Evolutionary conservation across 2,329 filamentous ascomycete genomes (phyloP).

Genomic region (Clonostachys chloroleuca): DNA sequence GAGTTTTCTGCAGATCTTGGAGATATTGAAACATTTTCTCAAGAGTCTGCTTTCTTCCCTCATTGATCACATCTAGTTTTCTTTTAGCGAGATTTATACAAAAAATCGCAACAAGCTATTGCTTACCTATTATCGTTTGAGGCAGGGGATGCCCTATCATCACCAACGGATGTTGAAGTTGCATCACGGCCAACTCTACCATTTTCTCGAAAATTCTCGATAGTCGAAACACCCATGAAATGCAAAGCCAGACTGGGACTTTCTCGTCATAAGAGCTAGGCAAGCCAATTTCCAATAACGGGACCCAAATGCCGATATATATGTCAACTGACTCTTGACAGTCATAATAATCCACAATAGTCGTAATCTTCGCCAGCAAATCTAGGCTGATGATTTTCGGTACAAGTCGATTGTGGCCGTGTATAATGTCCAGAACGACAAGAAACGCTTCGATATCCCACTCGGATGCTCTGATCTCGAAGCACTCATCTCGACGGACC

Average conservation of each 20-base stretch:
- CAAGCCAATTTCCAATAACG: neutral
- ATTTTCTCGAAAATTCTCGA: neutral
- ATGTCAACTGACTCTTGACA: conserved; percentile 9
- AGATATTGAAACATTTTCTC: neutral
- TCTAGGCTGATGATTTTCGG: conserved; percentile 6
- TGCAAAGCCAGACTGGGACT: conserved; percentile 3
- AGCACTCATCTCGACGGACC: too few species aligned
- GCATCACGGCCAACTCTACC: conserved; percentile 2
- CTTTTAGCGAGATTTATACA: neutral
- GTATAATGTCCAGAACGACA: conserved; percentile 18
- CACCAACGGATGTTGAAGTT: conserved; percentile 4
- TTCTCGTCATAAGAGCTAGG: conserved; percentile 3
- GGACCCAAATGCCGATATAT: conserved; percentile 6
- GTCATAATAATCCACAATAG: conserved; percentile 3
- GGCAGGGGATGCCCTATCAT: conserved; percentile 2
- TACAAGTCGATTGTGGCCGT: conserved; percentile 13
- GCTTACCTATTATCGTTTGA: neutral
- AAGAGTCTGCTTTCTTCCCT: neutral
- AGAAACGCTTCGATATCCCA: conserved; percentile 20
- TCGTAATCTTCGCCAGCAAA: conserved; percentile 1
- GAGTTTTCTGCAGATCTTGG: neutral
- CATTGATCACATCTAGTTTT: neutral
- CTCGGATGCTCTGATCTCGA: neutral
- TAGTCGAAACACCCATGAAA: conserved; percentile 9
- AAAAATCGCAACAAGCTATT: neutral